These are phyloP conservation scores for Clitocybe nebularis DNA, from an alignment of 1,284 basidiomycete genomes.

Conservation along the genomic window DNA sequence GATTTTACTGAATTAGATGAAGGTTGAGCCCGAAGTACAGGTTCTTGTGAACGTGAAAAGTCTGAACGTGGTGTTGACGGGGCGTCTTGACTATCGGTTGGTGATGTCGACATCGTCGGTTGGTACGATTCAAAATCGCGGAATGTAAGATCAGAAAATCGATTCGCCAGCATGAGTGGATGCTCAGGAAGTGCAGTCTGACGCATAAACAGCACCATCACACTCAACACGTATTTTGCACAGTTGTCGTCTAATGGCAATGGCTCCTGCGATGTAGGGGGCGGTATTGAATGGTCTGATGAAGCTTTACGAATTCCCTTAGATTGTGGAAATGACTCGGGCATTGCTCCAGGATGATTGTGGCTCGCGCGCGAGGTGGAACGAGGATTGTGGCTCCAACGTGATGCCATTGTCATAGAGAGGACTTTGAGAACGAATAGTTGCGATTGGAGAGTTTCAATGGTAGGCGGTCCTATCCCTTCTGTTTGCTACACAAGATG, in stretches of 20 bases:
- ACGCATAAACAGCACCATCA: conserved; percentile 79
- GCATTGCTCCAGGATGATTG: conserved; percentile 23
- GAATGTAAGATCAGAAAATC: conserved; percentile 63
- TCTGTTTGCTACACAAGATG: conserved; percentile 43
- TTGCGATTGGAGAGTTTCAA: conserved; percentile 85
- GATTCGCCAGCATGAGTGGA: conserved; percentile 59
- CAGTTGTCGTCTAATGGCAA: conserved; percentile 81
- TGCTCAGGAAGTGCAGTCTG: conserved; percentile 61
- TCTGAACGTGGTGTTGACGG: conserved; percentile 1
- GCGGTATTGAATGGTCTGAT: conserved; percentile 31
- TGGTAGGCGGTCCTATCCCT: conserved; percentile 45
- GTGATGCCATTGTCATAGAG: conserved; percentile 72
- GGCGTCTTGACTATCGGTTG: conserved; percentile 10
- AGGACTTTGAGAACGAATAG: conserved; percentile 87
- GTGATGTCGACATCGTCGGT: conserved; percentile 24
- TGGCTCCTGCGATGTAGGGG: conserved; percentile 59
- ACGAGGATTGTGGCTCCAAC: conserved; percentile 54
- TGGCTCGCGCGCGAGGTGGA: conserved; percentile 40
- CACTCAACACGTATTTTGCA: conserved; percentile 81
- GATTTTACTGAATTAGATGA: conserved; percentile 47
- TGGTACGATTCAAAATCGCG: conserved; percentile 66
- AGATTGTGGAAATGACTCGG: conserved; percentile 18
- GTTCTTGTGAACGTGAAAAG: conserved; percentile 7
- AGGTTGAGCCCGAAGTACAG: conserved; percentile 28
- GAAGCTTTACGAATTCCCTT: conserved; percentile 14